Evolutionary conservation across 2,329 filamentous ascomycete species (phyloP).

Genomic region (Sordariomycetes sp.): DNA sequence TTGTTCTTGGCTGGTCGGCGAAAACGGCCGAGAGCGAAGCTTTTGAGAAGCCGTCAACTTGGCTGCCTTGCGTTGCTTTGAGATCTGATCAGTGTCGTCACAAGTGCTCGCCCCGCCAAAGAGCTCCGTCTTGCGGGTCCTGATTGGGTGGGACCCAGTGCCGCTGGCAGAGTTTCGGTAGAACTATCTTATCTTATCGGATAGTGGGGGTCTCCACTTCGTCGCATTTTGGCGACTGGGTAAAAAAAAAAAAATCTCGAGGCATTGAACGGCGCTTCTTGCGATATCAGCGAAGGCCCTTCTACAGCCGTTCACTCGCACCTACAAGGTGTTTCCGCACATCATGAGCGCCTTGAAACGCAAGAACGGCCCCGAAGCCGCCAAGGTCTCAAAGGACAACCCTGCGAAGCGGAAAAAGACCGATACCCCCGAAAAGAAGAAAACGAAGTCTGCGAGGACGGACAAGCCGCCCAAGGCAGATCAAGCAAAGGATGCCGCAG

Average conservation of each 20-base stretch:
- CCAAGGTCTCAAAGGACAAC: conserved; percentile 2
- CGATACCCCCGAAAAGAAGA: conserved; percentile 42
- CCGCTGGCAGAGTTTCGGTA: neutral
- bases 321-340: neutral
- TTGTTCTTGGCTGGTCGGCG: neutral
- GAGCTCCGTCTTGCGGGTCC: neutral
- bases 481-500: conserved; percentile 9
- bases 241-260: conserved; percentile 19
- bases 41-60: neutral
- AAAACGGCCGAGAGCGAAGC: neutral
- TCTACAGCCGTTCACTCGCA: neutral
- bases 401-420: conserved; percentile 34
- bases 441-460: conserved; percentile 32
- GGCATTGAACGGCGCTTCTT: conserved; percentile 5
- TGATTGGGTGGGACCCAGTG: neutral
- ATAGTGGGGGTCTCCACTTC: neutral
- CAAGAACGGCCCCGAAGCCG: conserved; percentile 2
- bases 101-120: neutral
- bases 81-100: neutral
- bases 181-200: conserved; percentile 8
- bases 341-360: conserved; percentile 37
- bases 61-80: neutral
- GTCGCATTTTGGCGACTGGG: conserved; percentile 3
- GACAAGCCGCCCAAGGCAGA: conserved; percentile 37
- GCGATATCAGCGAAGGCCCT: conserved; percentile 6